phyloP scores from a whole-genome alignment of 75 land plant species.

The Cryptomeria japonica region DNA sequence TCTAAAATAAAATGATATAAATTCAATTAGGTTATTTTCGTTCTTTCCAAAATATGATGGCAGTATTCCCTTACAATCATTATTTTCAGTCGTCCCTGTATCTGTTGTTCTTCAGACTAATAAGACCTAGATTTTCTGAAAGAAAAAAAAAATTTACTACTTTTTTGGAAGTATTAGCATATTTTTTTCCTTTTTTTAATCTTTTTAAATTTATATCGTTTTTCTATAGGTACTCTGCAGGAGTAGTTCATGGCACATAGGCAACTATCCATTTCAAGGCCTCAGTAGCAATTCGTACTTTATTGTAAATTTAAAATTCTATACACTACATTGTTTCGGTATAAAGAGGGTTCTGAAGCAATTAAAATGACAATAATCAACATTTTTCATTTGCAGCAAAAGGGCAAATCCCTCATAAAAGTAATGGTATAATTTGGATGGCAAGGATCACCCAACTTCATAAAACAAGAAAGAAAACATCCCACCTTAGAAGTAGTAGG shows the following conservation, averaged over 20 bases:
- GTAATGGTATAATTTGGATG: constrained; percentile 27
- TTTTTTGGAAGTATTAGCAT: too few relatives aligned
- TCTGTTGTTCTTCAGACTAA: too few relatives aligned
- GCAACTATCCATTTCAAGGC: background rate
- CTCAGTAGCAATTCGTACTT: background rate
- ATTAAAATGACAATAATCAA: background rate
- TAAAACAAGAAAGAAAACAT: constrained; percentile 33
- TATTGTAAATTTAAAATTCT: background rate
- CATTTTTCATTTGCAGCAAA: background rate
- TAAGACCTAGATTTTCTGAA: too few relatives aligned
- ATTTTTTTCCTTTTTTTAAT: background rate
- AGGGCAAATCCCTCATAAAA: background rate
- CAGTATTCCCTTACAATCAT: background rate
- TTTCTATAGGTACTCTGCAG: too few relatives aligned
- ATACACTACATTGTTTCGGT: background rate
- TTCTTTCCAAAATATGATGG: background rate
- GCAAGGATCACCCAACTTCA: constrained; percentile 50
- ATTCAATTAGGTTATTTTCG: too few relatives aligned
- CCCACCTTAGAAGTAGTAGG: constrained; percentile 53
- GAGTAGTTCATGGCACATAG: too few relatives aligned
- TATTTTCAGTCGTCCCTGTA: background rate
- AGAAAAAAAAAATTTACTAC: too few relatives aligned
- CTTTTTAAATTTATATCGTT: too few relatives aligned
- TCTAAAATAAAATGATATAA: background rate
- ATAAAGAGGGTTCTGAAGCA: background rate